Base-by-base conservation (phyloP, 192 early-diverging fungal species). In the Coemansia sp. region DNA sequence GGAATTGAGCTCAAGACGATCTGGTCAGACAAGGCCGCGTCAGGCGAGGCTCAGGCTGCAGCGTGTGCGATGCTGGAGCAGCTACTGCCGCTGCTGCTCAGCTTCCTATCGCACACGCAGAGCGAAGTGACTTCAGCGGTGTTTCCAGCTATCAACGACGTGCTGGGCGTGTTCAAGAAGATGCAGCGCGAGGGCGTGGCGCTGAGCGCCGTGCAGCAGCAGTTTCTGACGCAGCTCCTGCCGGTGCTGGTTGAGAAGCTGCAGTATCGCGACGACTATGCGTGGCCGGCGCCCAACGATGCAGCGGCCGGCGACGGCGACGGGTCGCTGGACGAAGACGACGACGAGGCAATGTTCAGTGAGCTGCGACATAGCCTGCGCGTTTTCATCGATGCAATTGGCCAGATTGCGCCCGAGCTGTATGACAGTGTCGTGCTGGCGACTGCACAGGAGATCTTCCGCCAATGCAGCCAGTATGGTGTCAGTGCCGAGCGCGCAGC, bases 181-280 rank as follows among this genome's bases (percentile, higher is more conserved):
- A 45, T 59, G 45, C 75, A 80, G 70, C 71, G 67, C 29, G 76
- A 79, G 25, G 55, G 60, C 45, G 43, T 28, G 9, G 49, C 65
- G 14, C 60, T 76, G 35, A 68, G 59, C 19, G 38, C 35, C 5
- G 44, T 59, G 19, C 65, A 69, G 40, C 65, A 69, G 52, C 63
- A 49, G 30, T 72, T 71, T 38, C 57, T 66, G 48, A 35, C 65
- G n/a, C 63, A 65, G 35, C 49, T 77, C 8, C 60, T 84, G 48
- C 67, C 67, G 14, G 84, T 86, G 0, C 72, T 95, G 32, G 84
- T 93, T 12, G 67, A 85, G 28, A 95, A 95, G 82, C 90, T 95
- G 85, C 92, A 92, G 79, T 95, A 93, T 60, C 84, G 91, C 74
- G 89, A 92, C 28, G 91, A 93, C 45, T 90, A 87, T 52, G 82